Evolutionary conservation across 2,329 filamentous ascomycete genomes (phyloP), one percentile per base, ranked within the genome.

Genomic region (Arthrobotrys megalospora): DNA sequence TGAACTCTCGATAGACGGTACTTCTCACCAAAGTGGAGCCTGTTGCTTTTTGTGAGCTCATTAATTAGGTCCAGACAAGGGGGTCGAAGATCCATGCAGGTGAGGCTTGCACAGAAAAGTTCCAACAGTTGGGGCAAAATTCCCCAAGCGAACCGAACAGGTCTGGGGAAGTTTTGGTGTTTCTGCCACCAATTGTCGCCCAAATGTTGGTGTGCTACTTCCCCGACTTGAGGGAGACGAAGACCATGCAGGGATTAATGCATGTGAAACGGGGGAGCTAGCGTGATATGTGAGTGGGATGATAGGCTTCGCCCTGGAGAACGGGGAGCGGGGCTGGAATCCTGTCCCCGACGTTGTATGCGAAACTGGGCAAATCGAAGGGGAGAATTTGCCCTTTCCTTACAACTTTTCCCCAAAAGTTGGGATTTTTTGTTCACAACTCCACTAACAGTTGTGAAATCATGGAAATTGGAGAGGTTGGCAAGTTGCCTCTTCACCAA

Each of bases 301-400:
- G 72, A 69, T 76, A 10, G n/a, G 21, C 19, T 41, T 38, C 48
- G 45, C 64, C 72, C 72, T 41, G 65, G 43, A 52, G 36, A 19
- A 65, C 65, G 72, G 72, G 73, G 73, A 77, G 73, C 73, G 73
- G 67, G 73, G 66, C 11, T 34, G 60, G 66, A 24, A 36, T 50
- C 4, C 7, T 38, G 66, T 63, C 73, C 73, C 66, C 47, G 55
- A 71, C 8, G 50, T 77, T 77, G 60, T 77, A 71, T 77, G 73
- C 38, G 5, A 48, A 43, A 38, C 50, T 34, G 41, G 60, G 73
- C 73, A 77, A 77, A 77, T 16, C 14, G 60, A 67, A 71, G 60
- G 73, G 73, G 66, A 19, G 28, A 71, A 62, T 66, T 77, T 43
- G 32, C 73, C 73, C 16, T 16, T 67, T 47, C 14, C 14, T 34